phyloP scores from a whole-genome alignment of 192 early-diverging fungal species.

The Dissophora globulifera region DNA sequence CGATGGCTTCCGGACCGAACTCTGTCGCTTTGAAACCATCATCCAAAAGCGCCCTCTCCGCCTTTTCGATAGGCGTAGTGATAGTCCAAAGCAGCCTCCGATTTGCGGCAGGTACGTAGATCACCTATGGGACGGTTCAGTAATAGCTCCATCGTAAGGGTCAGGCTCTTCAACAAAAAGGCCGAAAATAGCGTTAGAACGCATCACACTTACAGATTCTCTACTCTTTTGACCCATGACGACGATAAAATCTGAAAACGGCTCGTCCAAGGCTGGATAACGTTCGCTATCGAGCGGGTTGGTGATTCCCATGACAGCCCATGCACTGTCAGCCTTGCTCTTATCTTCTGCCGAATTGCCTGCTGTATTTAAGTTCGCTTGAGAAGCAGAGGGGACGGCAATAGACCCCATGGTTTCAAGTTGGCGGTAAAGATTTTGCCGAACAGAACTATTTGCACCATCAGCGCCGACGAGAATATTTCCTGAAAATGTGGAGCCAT shows the following conservation, averaged over 20 bases:
- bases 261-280: background rate
- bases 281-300: background rate
- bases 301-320: slow-evolving; percentile 10
- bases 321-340: background rate
- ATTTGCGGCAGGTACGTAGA: slow-evolving; percentile 2
- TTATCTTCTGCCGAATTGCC: background rate
- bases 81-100: slow-evolving; percentile 1
- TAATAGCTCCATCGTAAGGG: too few species aligned
- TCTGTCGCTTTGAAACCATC: slow-evolving; percentile 8
- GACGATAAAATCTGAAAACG: slow-evolving; percentile 3
- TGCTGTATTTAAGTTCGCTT: background rate
- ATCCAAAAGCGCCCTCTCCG: background rate
- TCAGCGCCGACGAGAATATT: slow-evolving; percentile 18
- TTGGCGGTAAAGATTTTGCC: slow-evolving; percentile 11
- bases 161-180: too few species aligned
- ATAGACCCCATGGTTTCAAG: background rate
- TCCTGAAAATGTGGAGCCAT: slow-evolving; percentile 3
- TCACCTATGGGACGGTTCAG: background rate
- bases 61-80: slow-evolving; percentile 2
- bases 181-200: too few species aligned
- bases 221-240: slow-evolving; percentile 5
- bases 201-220: background rate
- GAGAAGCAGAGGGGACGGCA: background rate
- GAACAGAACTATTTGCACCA: slow-evolving; percentile 8
- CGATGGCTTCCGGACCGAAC: background rate